Percentiles rank a stretch among this genome's conserved stretches.
Evolutionary conservation across 306 rosid species (phyloP).

Genomic region (Mimosa pudica): DNA sequence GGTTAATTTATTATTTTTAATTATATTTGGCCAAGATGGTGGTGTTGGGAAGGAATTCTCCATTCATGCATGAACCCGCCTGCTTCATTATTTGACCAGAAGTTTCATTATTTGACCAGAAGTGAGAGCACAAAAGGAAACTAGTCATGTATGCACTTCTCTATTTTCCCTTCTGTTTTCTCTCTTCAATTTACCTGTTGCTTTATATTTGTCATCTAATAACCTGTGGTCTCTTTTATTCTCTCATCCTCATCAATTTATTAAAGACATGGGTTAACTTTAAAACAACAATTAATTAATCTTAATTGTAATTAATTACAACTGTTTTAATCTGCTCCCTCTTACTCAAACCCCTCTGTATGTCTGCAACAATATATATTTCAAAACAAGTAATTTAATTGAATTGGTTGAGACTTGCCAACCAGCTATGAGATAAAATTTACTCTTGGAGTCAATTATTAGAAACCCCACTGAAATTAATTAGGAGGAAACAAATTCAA

Average conservation of each 20-base stretch:
- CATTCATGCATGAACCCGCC: constrained; percentile 6
- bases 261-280: background rate
- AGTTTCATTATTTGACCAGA: constrained; percentile 8
- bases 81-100: constrained; percentile 10
- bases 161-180: background rate
- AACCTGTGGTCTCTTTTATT: background rate
- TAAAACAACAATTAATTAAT: background rate
- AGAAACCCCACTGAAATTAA: constrained; percentile 8
- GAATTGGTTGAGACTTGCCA: constrained; percentile 2
- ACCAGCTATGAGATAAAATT: background rate
- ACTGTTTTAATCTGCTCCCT: background rate
- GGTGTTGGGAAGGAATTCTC: background rate
- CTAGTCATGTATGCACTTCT: background rate
- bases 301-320: background rate
- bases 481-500: constrained; percentile 8
- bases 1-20: background rate
- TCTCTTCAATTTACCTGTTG: background rate
- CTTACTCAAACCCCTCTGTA: background rate
- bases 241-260: background rate
- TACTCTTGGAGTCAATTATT: background rate
- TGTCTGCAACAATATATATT: too few relatives aligned
- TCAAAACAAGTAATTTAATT: background rate
- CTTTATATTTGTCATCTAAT: background rate
- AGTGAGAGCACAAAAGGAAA: background rate
- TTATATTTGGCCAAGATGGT: background rate